phyloP scores from a whole-genome alignment of 2,329 filamentous ascomycete species.

The Metarhizium humberi region DNA sequence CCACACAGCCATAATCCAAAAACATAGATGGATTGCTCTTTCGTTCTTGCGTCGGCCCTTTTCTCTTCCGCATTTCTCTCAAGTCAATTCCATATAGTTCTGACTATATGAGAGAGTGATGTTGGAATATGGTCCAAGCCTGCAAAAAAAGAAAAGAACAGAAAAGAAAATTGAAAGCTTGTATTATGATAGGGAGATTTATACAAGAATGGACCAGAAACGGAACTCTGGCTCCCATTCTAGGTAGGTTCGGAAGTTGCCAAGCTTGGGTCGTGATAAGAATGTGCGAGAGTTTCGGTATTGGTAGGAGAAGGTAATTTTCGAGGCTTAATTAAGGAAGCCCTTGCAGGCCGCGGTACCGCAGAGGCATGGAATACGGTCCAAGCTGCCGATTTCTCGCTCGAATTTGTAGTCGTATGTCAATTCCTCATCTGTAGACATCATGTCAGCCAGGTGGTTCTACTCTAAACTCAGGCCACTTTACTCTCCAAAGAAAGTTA shows the following conservation, averaged over 20 bases:
- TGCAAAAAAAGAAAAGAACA: not conserved
- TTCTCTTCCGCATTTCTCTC: not conserved
- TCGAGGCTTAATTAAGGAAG: slow-evolving; percentile 75
- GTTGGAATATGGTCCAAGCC: not conserved
- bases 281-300: not conserved
- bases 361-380: slow-evolving; percentile 95
- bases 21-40: not conserved
- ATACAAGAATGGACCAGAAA: not conserved
- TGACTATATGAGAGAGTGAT: not conserved
- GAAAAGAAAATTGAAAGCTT: not conserved
- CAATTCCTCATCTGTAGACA: slow-evolving; percentile 77
- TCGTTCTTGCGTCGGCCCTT: not conserved
- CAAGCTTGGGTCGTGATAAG: not conserved
- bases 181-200: not conserved
- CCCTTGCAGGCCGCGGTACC: slow-evolving; percentile 95
- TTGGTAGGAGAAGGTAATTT: too few relatives aligned
- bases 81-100: not conserved
- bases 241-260: not conserved
- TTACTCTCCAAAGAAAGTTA: slow-evolving; percentile 15
- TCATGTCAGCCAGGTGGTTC: slow-evolving; percentile 12
- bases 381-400: slow-evolving; percentile 86
- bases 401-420: slow-evolving; percentile 99
- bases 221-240: not conserved
- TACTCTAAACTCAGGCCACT: not conserved
- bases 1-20: slow-evolving; percentile 7